Evolutionary conservation across 192 early-diverging fungal genomes (phyloP), one percentile per base, ranked within the genome.

Genomic region (Podila minutissima): DNA sequence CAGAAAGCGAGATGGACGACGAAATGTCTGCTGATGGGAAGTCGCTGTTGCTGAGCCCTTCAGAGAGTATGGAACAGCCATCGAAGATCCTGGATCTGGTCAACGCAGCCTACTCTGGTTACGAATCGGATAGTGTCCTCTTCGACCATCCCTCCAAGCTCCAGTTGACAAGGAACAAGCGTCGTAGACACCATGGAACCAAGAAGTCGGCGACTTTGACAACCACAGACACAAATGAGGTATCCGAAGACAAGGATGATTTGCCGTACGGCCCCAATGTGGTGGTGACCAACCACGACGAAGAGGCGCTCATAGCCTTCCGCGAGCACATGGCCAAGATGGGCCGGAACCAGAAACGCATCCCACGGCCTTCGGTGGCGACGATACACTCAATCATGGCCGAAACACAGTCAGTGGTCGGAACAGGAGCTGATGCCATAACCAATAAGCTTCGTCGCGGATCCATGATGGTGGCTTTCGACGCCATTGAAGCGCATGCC

Each of bases 371-470:
- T 2, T 79, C 76, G 3, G 17, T 79, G 7, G 65, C 65, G 0
- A 72, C 65, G 0, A 28, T 79, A 1, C 76, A 79, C 32, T 79
- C 76, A 7, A 59, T 79, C 31, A 55, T 67, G 51, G 76, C 66
- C n/a, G 75, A 77, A 32, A 46, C 41, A 5, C 62, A 66, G 15
- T 70, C 74, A 15, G 55, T 66, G 5, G 7, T 60, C 2, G 62
- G 33, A 0, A 19, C 22, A 50, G 64, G 28, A 32, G 22, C 3
- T 11, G 48, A 32, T 6, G 17, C 20, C 29, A 50, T 50, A 12
- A 17, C 24, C 24, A 59, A 69, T 0, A 28, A 60, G n/a, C 51
- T 24, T 55, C 20, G 53, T 7, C 53, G 53, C 8, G n/a, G 24
- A 2, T 55, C 53, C 53, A 55, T 55, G 53, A 55, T 55, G 53